These are phyloP conservation scores for Metarhizium sp. DNA, from an alignment of 2,329 filamentous ascomycete genomes.

Conservation along the genomic window DNA sequence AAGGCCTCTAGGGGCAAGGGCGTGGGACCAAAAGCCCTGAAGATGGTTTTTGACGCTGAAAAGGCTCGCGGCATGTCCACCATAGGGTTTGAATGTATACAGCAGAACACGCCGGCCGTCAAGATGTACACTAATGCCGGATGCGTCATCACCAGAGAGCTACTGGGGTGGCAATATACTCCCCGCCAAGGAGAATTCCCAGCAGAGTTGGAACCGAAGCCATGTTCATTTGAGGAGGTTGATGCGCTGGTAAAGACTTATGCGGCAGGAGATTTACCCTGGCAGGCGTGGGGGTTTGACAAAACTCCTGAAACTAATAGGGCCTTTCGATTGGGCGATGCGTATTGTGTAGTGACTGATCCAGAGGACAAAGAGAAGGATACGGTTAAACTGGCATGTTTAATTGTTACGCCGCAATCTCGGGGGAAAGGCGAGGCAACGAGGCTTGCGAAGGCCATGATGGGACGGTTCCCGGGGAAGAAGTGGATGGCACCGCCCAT, in stretches of 20 bases:
- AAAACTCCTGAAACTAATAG: background rate
- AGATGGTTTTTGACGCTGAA: constrained; percentile 6
- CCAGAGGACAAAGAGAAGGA: constrained; percentile 9
- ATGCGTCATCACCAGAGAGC: constrained; percentile 8
- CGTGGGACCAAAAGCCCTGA: constrained; percentile 7
- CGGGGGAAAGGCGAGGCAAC: constrained; percentile 10
- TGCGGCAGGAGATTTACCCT: constrained; percentile 9
- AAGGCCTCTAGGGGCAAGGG: constrained; percentile 9
- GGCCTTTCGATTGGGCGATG: constrained; percentile 10
- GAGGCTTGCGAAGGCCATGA: constrained; percentile 10
- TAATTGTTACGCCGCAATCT: constrained; percentile 11
- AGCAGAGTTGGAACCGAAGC: constrained; percentile 2
- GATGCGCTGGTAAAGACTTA: constrained; percentile 5
- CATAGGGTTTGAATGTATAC: constrained; percentile 14
- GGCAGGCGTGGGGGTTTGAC: constrained; percentile 9
- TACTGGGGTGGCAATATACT: constrained; percentile 9
- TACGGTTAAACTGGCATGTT: constrained; percentile 5
- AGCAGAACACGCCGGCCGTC: constrained; percentile 9
- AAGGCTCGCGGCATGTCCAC: constrained; percentile 5
- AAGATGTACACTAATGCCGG: constrained; percentile 11
- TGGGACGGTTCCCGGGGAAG: constrained; percentile 10
- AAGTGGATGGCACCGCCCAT: constrained; percentile 7
- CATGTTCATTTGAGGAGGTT: constrained; percentile 8
- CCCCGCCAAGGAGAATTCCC: background rate
- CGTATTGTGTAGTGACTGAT: constrained; percentile 11